Evolutionary conservation across 2,329 filamentous ascomycete species (phyloP), one percentile per base, ranked within the genome.

Genomic region (Pestalotiopsis sp.): DNA sequence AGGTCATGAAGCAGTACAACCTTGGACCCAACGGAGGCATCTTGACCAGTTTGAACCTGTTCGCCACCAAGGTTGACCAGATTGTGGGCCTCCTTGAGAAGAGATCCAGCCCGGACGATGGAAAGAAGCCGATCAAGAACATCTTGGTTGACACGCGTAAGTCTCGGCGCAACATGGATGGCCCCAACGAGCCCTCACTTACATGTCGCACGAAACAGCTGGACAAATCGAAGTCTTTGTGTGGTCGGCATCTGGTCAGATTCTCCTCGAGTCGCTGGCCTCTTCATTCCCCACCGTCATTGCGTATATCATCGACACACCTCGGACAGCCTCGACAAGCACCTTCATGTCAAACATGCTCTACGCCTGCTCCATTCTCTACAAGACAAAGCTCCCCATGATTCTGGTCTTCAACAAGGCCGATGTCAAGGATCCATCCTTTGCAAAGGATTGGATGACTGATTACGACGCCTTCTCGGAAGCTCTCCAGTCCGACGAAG

Each of bases 311-410:
- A 97, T 99, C 80, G 96, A 99, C 81, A 99, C 96, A 1, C 96
- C 97, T 3, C 91, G 96, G 66, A 97, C 95, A 14, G 90, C 92
- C 45, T 97, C 94, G 52, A 98, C 96, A 0, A 95, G 92, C 71
- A 99, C 96, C 0, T 99, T 99, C 82, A 99, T 99, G 96, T 97
- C 93, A 79, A 99, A 99, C 83, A 99, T 99, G 96, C 90, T 99
- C 58, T 99, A 99, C 81, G 96, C 96, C 25, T 98, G 96, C 86
- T 97, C 93, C 70, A 99, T 99, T 72, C 88, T 99, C 17, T 99
- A 99, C 88, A 98, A 98, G 85, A 98, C 95, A 2, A 97, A 97
- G 79, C 86, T 99, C 0, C 96, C 96, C 27, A 99, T 99, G 96
- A 97, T 99, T 66, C 84, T 99, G 7, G 96, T 99, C 12, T 98